A percentile compares a stretch with the other conserved stretches of the same genome.
phyloP scores from a whole-genome alignment of 2,329 filamentous ascomycete species.

The Phoma herbarum region DNA sequence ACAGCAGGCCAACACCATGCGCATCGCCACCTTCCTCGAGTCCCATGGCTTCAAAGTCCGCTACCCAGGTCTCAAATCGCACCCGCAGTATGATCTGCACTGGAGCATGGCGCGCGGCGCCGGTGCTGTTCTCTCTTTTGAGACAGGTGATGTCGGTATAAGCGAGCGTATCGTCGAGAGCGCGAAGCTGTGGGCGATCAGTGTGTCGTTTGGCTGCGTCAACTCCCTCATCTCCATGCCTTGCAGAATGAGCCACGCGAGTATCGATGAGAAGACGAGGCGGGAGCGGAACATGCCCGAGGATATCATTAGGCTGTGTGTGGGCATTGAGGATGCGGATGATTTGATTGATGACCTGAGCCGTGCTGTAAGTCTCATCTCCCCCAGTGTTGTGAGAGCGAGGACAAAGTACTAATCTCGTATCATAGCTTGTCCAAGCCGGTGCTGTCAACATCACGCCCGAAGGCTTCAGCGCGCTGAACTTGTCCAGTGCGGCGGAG shows the following conservation, averaged over 20 bases:
- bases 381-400: neutral
- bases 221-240: constrained; percentile 99
- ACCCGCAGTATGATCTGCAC: constrained; percentile 96
- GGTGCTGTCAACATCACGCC: constrained; percentile 88
- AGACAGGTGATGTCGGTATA: constrained; percentile 84
- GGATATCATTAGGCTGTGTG: constrained; percentile 93
- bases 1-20: constrained; percentile 91
- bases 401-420: neutral
- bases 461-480: constrained; percentile 77
- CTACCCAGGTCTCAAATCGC: constrained; percentile 91
- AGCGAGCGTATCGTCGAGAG: constrained; percentile 95
- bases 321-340: constrained; percentile 92
- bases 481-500: constrained; percentile 23
- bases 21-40: constrained; percentile 92
- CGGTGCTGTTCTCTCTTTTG: constrained; percentile 93
- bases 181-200: constrained; percentile 90
- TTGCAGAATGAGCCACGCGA: constrained; percentile 98
- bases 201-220: constrained; percentile 96
- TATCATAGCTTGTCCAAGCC: constrained; percentile 77
- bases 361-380: constrained; percentile 75
- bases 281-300: constrained; percentile 79
- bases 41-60: constrained; percentile 90
- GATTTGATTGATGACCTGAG: constrained; percentile 94
- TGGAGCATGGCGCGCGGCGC: constrained; percentile 94
- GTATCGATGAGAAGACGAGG: constrained; percentile 94